Base-by-base conservation (phyloP, 2,329 filamentous ascomycete genomes). In the Aspergillus awamori region DNA sequence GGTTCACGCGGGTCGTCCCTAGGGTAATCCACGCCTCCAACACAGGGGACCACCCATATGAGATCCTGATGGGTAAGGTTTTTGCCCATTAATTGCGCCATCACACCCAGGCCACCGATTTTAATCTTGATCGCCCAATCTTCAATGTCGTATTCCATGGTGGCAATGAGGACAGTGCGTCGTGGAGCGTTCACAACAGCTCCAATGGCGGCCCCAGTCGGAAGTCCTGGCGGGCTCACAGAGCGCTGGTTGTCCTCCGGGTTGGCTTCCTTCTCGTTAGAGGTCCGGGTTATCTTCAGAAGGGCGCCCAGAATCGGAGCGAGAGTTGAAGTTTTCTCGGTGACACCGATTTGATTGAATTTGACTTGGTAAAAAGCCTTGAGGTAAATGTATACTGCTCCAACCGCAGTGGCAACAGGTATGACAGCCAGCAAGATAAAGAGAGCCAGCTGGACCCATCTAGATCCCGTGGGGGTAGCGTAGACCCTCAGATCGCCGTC, bases 41-140 rank as follows among this genome's bases (percentile, higher is more conserved):
- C 86, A 65, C 83, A 84, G 8, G 84, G 84, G 20, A 86, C 80
- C 15, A 86, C 83, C 84, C 84, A 89, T 63, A 89, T 83, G 0
- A 89, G 79, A 68, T 89, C 83, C 66, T 88, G 83, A 65, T 89
- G 86, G 2, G 82, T 78, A 8, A 89, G 80, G 53, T 86, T 84
- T 68, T 87, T 86, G 30, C 85, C 85, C 87, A 89, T 89, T 3
- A 89, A 77, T 66, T 87, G 85, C 24, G 87, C 86, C 87, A 89
- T 89, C 61, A 89, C 87, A 71, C 87, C 87, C 4, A 89, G 79
- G 61, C 87, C 87, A 63, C 87, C 87, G 52, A 89, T 89, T 75
- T 89, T 89, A 76, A 89, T 86, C 73, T 88, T 89, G 75, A 89
- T 87, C 7, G 75, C 80, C 85, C 87, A 89, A 70, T 89, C 87